Evolutionary conservation across 176 grass and related monocot species (phyloP), one percentile per base, ranked within the genome.

Genomic region (Aegilops tauschii): DNA sequence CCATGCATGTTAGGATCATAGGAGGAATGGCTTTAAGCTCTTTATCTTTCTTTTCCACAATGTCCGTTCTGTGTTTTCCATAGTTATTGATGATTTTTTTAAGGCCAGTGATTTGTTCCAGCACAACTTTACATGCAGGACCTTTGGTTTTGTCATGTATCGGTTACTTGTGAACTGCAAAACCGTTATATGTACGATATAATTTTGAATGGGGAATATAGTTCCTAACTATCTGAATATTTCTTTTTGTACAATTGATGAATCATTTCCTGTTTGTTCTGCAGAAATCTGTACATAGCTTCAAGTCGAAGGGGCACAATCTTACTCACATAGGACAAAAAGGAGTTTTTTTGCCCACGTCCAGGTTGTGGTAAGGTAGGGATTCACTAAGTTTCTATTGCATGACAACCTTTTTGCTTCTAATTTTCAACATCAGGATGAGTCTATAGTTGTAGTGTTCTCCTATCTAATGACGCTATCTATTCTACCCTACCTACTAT

Each of bases 281-380:
- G 83, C 91, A 98, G 89, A 98, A 95, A 95, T 95, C 95, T 82
- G 73, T 76, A 47, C 93, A 93, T 84, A 95, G 91, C 83, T 97
- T 93, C 81, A 95, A 97, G 91, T 85, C 95, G 81, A 97, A 95
- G 87, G 91, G 95, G 35, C 95, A 97, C 73, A 20, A 86, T 69
- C 91, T 97, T 90, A 91, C 83, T 14, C 95, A 95, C 72, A 97
- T 93, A 37, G 95, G 93, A 88, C 90, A 97, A 86, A 94, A 94
- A 86, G 37, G 88, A 95, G 91, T 95, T 97, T 80, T 42, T 93
- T 40, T 95, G 91, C 54, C 89, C 89, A 61, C 85, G 90, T 86
- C 90, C 92, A 73, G 91, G 82, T 44, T 97, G 93, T 84, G 93
- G 91, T 86, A 93, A 97, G 89, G 91, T 93, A 42, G 3, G 67